phyloP scores from a whole-genome alignment of 2,329 filamentous ascomycete genomes.

The Beauveria varroae region DNA sequence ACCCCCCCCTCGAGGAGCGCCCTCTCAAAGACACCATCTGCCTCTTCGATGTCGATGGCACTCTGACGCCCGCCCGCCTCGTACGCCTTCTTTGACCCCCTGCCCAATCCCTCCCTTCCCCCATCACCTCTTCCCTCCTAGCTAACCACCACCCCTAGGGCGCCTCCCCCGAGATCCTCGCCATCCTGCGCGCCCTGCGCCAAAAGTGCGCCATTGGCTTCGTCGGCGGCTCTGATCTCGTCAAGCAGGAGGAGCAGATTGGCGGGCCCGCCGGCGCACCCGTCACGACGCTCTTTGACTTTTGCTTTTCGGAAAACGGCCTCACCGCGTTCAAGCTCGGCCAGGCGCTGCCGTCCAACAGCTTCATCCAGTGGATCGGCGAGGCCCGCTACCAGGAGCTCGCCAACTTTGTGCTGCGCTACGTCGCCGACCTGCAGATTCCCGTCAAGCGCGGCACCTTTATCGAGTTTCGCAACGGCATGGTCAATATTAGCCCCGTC shows the following conservation, averaged over 20 bases:
- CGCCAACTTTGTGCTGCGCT: constrained; percentile 68
- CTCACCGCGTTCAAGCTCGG: constrained; percentile 85
- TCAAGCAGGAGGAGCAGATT: constrained; percentile 94
- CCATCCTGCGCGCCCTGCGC: constrained; percentile 70
- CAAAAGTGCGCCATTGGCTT: constrained; percentile 84
- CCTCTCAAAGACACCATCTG: constrained; percentile 88
- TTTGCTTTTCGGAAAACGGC: constrained; percentile 95
- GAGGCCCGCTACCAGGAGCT: constrained; percentile 76
- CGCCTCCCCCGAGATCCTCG: constrained; percentile 74
- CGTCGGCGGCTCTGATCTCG: constrained; percentile 86
- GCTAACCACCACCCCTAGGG: constrained; percentile 32
- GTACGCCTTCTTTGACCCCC: constrained; percentile 42
- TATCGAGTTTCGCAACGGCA: constrained; percentile 83
- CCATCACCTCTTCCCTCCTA: neutral
- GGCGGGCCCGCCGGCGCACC: constrained; percentile 53
- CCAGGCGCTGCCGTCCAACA: constrained; percentile 64
- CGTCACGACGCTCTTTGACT: constrained; percentile 89
- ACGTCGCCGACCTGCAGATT: constrained; percentile 76
- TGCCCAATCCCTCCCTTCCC: neutral
- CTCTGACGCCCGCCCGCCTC: constrained; percentile 73
- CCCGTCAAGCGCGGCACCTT: constrained; percentile 80
- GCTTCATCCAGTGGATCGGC: constrained; percentile 88
- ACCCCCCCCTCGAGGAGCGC: constrained; percentile 73
- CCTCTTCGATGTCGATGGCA: constrained; percentile 95
- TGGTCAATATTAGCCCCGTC: constrained; percentile 79